Evolutionary conservation across 2,329 filamentous ascomycete species (phyloP).

Genomic region (Raffaelea albimanens): DNA sequence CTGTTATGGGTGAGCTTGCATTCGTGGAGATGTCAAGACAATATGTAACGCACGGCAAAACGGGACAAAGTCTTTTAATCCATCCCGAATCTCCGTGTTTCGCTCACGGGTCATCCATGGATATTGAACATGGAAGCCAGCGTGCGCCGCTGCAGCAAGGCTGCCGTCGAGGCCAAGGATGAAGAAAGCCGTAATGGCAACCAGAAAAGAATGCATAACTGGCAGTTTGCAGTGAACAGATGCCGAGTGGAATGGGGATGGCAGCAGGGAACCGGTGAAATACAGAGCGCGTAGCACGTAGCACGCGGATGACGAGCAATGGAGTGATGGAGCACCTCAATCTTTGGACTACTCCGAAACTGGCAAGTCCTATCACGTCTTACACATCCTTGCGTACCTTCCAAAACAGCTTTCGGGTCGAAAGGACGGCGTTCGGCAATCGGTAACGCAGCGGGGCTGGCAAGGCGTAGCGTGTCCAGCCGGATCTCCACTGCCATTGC

Average conservation of each 20-base stretch:
- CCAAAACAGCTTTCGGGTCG: background rate
- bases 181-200: background rate
- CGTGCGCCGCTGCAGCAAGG: conserved; percentile 1
- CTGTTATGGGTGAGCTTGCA: background rate
- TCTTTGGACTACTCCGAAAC: background rate
- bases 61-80: background rate
- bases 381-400: background rate
- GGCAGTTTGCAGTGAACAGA: background rate
- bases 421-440: no score
- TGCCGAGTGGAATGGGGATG: background rate
- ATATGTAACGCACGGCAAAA: background rate
- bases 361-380: background rate
- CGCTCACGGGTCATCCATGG: conserved; percentile 3
- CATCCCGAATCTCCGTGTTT: background rate
- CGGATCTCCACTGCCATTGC: no score
- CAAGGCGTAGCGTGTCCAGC: no score
- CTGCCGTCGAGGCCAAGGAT: background rate
- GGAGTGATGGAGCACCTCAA: background rate
- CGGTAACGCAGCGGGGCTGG: no score
- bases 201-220: background rate
- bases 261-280: background rate
- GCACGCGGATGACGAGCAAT: background rate
- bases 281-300: background rate
- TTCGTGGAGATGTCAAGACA: background rate
- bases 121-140: conserved; percentile 2